phyloP scores from a whole-genome alignment of 2,329 filamentous ascomycete species.

The Coniochaeta sp. region DNA sequence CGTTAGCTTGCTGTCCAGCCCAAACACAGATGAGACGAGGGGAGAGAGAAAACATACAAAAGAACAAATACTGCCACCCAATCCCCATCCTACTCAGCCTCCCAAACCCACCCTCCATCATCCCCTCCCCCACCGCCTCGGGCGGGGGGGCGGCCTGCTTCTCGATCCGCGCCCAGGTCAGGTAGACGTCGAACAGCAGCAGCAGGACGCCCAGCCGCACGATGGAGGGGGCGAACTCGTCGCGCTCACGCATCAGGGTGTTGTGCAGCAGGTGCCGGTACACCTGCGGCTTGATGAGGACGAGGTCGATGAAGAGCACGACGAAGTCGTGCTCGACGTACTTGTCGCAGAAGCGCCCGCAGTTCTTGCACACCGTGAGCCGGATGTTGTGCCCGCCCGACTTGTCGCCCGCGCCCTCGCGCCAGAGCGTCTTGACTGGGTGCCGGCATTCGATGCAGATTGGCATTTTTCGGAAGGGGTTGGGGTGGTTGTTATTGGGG shows the following conservation, averaged over 20 bases:
- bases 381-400: constrained; percentile 90
- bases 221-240: constrained; percentile 77
- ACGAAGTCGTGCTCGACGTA: constrained; percentile 99
- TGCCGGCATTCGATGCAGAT: constrained; percentile 86
- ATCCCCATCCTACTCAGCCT: constrained; percentile 60
- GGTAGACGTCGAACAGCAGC: constrained; percentile 94
- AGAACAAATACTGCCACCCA: constrained; percentile 76
- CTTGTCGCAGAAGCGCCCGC: constrained; percentile 92
- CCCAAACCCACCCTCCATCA: constrained; percentile 48
- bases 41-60: constrained; percentile 42
- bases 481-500: not conserved
- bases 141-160: constrained; percentile 61
- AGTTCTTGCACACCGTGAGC: constrained; percentile 91
- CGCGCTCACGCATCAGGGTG: constrained; percentile 66
- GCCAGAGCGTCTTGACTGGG: constrained; percentile 78
- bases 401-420: constrained; percentile 84
- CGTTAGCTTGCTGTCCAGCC: not conserved
- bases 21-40: not conserved
- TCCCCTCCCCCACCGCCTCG: constrained; percentile 13
- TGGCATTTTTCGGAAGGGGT: constrained; percentile 62
- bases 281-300: constrained; percentile 92
- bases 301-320: constrained; percentile 92
- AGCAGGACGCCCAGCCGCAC: constrained; percentile 82
- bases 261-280: constrained; percentile 96
- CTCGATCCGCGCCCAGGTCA: constrained; percentile 96